Percentiles rank a stretch among this genome's conserved stretches.
Conservation (phyloP, 805 yeast genomes). For the Wickerhamiella azymoides region DNA sequence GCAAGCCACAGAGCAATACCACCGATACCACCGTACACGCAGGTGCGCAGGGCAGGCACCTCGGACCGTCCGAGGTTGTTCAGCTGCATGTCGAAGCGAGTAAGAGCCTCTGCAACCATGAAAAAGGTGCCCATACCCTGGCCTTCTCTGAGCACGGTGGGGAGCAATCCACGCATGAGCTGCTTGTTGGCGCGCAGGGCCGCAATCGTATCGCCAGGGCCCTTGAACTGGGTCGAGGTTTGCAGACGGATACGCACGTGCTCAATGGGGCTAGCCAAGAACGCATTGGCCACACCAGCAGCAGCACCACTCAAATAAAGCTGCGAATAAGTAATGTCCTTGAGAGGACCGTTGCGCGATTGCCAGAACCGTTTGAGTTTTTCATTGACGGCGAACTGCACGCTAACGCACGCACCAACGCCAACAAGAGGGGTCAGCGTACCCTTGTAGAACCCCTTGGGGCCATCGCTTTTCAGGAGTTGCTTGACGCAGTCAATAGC, state of each 20-base stretch:
- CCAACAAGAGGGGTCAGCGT: conserved; percentile 88
- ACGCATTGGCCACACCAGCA: conserved; percentile 86
- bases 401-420: conserved; percentile 93
- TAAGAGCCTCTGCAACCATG: conserved; percentile 77
- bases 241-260: conserved; percentile 89
- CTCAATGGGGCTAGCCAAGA: conserved; percentile 86
- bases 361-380: conserved; percentile 72
- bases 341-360: conserved; percentile 28
- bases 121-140: conserved; percentile 81
- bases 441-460: conserved; percentile 80
- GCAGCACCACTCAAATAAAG: conserved; percentile 73
- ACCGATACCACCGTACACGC: conserved; percentile 77
- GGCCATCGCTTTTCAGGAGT: conserved; percentile 68
- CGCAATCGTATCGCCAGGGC: conserved; percentile 55
- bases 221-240: conserved; percentile 58
- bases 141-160: conserved; percentile 73
- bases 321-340: conserved; percentile 35
- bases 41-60: conserved; percentile 76
- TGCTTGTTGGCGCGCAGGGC: conserved; percentile 42
- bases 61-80: conserved; percentile 44
- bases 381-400: conserved; percentile 92
- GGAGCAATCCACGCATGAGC: conserved; percentile 65
- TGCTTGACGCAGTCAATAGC: conserved; percentile 65
- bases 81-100: conserved; percentile 45
- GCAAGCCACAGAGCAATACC: conserved; percentile 84